Base-by-base conservation (phyloP, 2,329 filamentous ascomycete species). In the Dothideomycetes sp. region DNA sequence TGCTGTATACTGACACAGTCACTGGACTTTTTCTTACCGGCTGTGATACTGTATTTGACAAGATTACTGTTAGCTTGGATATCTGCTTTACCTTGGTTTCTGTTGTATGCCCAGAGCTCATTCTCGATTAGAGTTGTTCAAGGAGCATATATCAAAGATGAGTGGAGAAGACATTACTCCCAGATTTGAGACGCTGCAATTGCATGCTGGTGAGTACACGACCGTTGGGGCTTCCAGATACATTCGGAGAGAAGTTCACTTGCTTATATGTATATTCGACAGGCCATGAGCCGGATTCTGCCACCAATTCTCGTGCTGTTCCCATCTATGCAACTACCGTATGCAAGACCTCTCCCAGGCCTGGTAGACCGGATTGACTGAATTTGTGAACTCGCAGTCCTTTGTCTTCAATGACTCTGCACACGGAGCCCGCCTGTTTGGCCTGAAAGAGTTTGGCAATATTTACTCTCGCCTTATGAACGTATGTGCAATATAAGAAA, bases 381-480 rank as follows among this genome's bases (percentile, higher is more conserved):
- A 32, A n/a, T n/a, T 14, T 15, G 5, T 18, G 8, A 14, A 14
- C 12, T 29, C 14, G 18, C 16, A 87, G 82, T 94, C 86, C 55
- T 98, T 71, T 64, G 78, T 77, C 38, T 98, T 98, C 75, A 82
- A 96, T 75, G 85, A 96, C 68, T 94, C 86, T 37, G 89, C 87
- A 36, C 91, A 96, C 56, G 91, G 86, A 46, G 91, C 91, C 41
- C 80, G 87, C 60, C 80, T 98, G 31, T 98, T 98, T 59, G 84
- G 86, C 58, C 84, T 98, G 62, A 93, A 96, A 69, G 87, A 96
- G 66, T 83, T 85, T 54, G 91, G 88, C 64, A 96, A 96, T 67
- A 94, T 96, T 62, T 98, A 98, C 73, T 91, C 81, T 61, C 85
- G 91, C 48, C 87, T 98, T 54, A 86, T 84, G 82, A 95, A 96